phyloP scores from a whole-genome alignment of 306 rosid genomes.

The Trichosanthes truncata region DNA sequence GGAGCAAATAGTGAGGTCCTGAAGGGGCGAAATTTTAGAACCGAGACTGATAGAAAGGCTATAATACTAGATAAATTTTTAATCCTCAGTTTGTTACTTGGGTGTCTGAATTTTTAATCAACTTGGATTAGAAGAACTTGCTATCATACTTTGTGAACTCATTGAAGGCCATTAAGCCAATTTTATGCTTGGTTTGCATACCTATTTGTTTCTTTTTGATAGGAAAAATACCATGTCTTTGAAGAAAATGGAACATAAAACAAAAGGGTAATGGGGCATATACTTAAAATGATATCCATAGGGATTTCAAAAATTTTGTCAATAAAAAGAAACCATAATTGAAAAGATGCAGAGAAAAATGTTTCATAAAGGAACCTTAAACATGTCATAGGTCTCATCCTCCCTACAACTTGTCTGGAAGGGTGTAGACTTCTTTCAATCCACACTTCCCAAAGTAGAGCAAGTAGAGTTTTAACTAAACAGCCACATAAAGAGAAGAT shows the following conservation, averaged over 20 bases:
- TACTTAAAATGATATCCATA: background rate
- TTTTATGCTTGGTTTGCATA: background rate
- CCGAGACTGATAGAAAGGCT: background rate
- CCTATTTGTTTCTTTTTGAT: background rate
- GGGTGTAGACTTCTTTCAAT: background rate
- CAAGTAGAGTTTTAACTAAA: background rate
- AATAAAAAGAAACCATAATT: background rate
- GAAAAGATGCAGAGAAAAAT: background rate
- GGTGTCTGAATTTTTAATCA: background rate
- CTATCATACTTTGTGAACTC: background rate
- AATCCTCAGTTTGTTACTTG: background rate
- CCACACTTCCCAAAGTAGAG: background rate
- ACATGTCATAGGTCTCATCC: background rate
- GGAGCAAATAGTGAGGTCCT: background rate
- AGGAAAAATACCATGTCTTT: background rate
- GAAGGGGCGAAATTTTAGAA: background rate
- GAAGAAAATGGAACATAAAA: background rate
- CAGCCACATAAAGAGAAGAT: background rate
- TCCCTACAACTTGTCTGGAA: background rate
- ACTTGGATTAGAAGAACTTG: background rate
- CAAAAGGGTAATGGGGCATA: background rate
- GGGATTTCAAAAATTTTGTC: background rate
- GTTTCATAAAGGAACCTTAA: background rate
- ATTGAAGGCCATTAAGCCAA: background rate
- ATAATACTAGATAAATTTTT: background rate